phyloP scores from a whole-genome alignment of 176 grass and related monocot genomes.

The Chloris gayana region DNA sequence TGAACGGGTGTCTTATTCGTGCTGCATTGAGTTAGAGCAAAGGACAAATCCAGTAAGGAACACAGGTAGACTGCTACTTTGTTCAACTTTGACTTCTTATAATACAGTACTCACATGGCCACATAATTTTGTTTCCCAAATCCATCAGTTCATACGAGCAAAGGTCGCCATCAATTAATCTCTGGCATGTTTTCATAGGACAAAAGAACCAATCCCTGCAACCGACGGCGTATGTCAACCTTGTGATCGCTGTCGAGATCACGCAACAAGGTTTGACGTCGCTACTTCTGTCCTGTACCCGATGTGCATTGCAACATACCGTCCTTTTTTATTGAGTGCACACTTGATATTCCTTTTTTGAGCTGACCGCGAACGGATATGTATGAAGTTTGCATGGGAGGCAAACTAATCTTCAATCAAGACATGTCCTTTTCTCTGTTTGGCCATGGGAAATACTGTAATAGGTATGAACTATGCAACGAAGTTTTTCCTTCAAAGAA shows the following conservation, averaged over 20 bases:
- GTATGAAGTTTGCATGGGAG: neutral
- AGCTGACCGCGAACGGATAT: slow-evolving; percentile 23
- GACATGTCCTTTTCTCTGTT: slow-evolving; percentile 16
- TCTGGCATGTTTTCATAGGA: neutral
- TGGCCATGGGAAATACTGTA: neutral
- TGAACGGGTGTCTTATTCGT: neutral
- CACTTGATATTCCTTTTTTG: slow-evolving; percentile 32
- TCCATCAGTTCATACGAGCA: slow-evolving; percentile 26
- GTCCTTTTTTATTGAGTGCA: slow-evolving; percentile 29
- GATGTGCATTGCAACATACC: neutral
- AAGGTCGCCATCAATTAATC: neutral
- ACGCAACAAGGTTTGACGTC: slow-evolving; percentile 9
- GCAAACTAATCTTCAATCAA: slow-evolving; percentile 8
- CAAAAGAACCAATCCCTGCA: neutral
- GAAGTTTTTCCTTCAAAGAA: neutral
- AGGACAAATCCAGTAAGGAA: slow-evolving; percentile 35
- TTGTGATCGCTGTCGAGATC: slow-evolving; percentile 18
- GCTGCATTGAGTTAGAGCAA: neutral
- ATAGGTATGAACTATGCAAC: neutral
- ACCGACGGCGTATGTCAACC: neutral
- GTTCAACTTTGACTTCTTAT: neutral
- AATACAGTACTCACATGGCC: neutral
- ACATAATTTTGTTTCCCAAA: neutral
- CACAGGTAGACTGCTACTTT: neutral
- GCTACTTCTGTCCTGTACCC: slow-evolving; percentile 15